Conservation (phyloP, 2,329 filamentous ascomycete genomes). For the Cladosporium sp. region DNA sequence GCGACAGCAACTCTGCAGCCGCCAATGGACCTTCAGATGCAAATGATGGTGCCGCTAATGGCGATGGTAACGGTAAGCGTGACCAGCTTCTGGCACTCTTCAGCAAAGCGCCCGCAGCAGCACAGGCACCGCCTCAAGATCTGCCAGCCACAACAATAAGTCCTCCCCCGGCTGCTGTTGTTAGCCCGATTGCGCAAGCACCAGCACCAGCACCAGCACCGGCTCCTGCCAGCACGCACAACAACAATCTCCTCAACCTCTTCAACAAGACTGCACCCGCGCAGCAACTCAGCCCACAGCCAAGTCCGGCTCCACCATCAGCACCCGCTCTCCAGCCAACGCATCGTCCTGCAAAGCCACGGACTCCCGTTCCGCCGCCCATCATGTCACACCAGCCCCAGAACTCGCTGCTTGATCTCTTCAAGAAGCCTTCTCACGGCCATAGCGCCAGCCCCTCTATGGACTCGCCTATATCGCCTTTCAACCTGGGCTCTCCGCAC, state of each 20-base stretch:
- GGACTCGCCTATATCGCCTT: constrained; percentile 37
- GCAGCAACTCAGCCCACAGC: constrained; percentile 15
- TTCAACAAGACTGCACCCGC: constrained; percentile 21
- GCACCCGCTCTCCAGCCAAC: constrained; percentile 33
- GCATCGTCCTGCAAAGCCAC: constrained; percentile 22
- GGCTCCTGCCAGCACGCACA: neutral
- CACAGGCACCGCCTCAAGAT: constrained; percentile 23
- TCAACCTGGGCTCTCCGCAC: constrained; percentile 35
- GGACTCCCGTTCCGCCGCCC: constrained; percentile 17
- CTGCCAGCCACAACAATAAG: constrained; percentile 6
- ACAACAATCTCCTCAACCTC: constrained; percentile 23
- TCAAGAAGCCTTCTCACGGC: constrained; percentile 28
- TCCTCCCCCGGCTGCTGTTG: neutral
- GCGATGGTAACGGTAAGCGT: constrained; percentile 28
- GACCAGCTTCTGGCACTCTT: constrained; percentile 36
- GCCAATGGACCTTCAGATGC: neutral
- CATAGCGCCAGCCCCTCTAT: constrained; percentile 27
- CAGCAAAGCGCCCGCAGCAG: constrained; percentile 7
- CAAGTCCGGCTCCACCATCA: constrained; percentile 31
- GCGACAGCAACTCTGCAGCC: constrained; percentile 22
- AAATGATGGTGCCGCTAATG: constrained; percentile 21
- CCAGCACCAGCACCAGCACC: neutral
- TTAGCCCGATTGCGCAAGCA: neutral
- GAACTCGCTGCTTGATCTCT: constrained; percentile 34
- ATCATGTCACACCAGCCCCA: constrained; percentile 26